Conservation (phyloP, 176 grass and related monocot species). For the Panicum miliaceum region DNA sequence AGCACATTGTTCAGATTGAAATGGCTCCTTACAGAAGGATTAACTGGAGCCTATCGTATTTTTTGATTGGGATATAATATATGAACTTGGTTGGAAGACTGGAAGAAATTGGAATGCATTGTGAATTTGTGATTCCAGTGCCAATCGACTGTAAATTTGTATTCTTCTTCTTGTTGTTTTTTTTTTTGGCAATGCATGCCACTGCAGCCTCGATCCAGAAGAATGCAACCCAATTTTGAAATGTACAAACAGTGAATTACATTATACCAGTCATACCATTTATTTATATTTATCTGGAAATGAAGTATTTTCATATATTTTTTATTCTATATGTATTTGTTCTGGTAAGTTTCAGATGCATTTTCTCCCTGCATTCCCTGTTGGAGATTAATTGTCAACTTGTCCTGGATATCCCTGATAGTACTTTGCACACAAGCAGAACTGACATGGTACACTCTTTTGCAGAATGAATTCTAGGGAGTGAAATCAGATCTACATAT, state of each 20-base stretch:
- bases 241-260: constrained; percentile 36
- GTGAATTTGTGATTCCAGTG: constrained; percentile 33
- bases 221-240: constrained; percentile 17
- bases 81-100: constrained; percentile 37
- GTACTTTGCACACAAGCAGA: constrained; percentile 21
- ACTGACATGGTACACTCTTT: constrained; percentile 29
- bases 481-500: constrained; percentile 17
- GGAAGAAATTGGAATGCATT: constrained; percentile 35
- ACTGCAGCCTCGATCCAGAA: constrained; percentile 8
- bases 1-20: constrained; percentile 38
- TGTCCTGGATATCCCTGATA: constrained; percentile 11
- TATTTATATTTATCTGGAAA: constrained; percentile 13
- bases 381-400: constrained; percentile 25
- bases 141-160: constrained; percentile 24
- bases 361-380: background rate
- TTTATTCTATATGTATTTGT: constrained; percentile 14
- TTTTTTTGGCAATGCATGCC: constrained; percentile 4
- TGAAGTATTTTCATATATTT: background rate
- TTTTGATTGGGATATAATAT: constrained; percentile 22
- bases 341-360: constrained; percentile 8
- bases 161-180: constrained; percentile 17
- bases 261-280: constrained; percentile 27
- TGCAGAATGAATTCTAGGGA: constrained; percentile 28
- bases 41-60: background rate
- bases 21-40: constrained; percentile 14